Evolutionary conservation across 73 alveolate genomes (phyloP).

Genomic region (Paramecium tetraurelia): DNA sequence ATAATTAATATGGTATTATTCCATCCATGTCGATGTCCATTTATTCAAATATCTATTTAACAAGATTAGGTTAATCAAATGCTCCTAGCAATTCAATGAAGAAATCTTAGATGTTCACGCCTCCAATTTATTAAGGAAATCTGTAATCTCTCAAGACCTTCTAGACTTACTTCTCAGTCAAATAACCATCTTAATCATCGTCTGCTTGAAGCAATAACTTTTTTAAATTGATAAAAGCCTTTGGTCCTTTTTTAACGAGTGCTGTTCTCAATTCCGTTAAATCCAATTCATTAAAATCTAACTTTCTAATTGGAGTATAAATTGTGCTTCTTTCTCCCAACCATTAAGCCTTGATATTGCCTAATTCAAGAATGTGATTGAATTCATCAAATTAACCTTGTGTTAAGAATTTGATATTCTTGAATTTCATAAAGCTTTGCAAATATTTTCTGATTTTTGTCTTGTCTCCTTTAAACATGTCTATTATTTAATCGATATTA

Average conservation of each 20-base stretch:
- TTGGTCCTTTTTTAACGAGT: background rate
- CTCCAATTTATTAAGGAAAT: background rate
- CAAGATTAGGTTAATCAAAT: background rate
- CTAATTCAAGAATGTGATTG: background rate
- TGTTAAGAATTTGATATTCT: background rate
- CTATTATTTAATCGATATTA: background rate
- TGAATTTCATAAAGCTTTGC: background rate
- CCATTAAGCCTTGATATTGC: background rate
- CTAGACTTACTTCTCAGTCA: background rate
- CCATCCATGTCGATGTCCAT: conserved; percentile 76
- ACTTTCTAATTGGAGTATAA: background rate
- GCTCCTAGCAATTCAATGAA: background rate
- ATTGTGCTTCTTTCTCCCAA: background rate
- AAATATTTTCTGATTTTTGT: background rate
- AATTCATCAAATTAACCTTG: background rate
- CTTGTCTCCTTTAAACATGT: background rate
- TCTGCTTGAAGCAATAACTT: background rate
- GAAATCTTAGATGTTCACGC: background rate
- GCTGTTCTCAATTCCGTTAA: background rate
- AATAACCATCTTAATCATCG: conserved; percentile 30
- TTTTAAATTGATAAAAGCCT: background rate
- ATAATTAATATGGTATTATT: conserved; percentile 49
- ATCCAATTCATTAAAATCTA: conserved; percentile 26
- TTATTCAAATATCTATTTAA: conserved; percentile 63
- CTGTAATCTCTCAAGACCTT: conserved; percentile 16